These are phyloP conservation scores for Capsicum baccatum DNA, from an alignment of 257 asterid species.

Conservation along the genomic window DNA sequence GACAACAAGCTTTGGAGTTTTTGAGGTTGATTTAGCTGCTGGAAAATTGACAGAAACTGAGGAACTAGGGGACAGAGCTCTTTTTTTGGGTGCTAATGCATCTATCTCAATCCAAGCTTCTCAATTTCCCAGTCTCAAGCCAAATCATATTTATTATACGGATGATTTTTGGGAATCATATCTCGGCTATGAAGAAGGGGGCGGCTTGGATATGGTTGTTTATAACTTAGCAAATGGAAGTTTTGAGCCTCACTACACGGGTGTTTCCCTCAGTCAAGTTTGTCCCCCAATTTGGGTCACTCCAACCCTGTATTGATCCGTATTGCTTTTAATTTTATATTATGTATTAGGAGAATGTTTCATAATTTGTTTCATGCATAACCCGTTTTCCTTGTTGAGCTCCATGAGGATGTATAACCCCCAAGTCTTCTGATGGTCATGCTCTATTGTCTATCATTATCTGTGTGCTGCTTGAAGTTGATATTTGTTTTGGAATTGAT, in stretches of 20 bases:
- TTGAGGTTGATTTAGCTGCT: background rate
- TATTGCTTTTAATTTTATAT: background rate
- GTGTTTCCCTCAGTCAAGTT: background rate
- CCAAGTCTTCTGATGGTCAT: no score
- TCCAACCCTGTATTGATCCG: background rate
- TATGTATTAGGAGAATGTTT: background rate
- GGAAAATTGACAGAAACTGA: background rate
- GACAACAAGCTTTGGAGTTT: background rate
- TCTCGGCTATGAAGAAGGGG: background rate
- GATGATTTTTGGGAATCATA: conserved; percentile 8
- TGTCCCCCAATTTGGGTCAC: conserved; percentile 1
- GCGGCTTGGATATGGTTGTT: conserved; percentile 1
- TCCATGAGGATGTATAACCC: no score
- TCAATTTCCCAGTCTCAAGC: background rate
- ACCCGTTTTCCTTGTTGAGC: no score
- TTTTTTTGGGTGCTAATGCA: background rate
- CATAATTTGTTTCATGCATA: background rate
- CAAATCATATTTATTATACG: background rate
- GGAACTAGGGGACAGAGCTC: conserved; percentile 21
- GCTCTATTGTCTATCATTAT: no score
- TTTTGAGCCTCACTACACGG: background rate
- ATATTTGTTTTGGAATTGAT: no score
- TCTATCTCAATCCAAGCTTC: conserved; percentile 1
- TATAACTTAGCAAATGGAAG: background rate
- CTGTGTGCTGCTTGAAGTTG: no score